These are phyloP conservation scores for Mycena vulgaris DNA, from an alignment of 768 basidiomycete genomes.

Conservation along the genomic window DNA sequence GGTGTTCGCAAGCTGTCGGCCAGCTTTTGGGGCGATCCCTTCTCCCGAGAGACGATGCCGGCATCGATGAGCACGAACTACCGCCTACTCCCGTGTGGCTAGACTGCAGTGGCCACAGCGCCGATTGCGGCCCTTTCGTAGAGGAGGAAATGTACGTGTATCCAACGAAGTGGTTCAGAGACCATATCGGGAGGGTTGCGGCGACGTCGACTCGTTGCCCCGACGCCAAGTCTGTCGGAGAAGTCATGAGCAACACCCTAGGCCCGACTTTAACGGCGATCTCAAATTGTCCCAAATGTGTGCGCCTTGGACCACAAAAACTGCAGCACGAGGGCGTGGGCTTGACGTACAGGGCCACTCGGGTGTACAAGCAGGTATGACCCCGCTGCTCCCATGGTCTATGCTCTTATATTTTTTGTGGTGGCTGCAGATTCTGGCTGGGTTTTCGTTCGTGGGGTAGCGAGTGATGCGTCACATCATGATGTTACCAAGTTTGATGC, in stretches of 20 bases:
- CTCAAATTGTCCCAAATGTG: neutral
- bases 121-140: neutral
- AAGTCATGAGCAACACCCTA: neutral
- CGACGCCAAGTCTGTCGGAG: neutral
- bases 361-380: neutral
- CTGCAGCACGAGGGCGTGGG: neutral
- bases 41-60: neutral
- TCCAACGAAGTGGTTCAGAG: constrained; percentile 13
- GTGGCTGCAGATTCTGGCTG: neutral
- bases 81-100: neutral
- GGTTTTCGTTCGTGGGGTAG: neutral
- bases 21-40: neutral
- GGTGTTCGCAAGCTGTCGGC: neutral
- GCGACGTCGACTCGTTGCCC: neutral
- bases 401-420: no score
- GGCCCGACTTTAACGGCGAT: neutral
- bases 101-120: neutral
- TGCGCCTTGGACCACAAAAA: neutral
- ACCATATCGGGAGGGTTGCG: neutral
- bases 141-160: neutral
- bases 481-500: no score
- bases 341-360: neutral
- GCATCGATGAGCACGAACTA: neutral
- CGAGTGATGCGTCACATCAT: no score
- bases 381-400: no score